Base-by-base conservation (phyloP, 768 basidiomycete species). In the Tylopilus balloui region DNA sequence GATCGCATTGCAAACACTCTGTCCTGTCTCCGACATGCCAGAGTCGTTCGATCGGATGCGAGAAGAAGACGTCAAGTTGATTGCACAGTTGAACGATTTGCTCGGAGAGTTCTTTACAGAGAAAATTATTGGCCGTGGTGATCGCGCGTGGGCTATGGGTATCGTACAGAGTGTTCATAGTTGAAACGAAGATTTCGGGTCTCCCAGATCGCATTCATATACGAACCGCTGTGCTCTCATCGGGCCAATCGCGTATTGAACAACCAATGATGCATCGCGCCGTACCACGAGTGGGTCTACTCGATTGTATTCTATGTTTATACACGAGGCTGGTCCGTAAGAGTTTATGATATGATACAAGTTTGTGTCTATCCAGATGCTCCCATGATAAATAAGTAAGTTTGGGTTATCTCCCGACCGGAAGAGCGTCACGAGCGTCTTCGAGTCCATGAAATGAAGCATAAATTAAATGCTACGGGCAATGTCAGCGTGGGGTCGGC, bases 101-200 rank as follows among this genome's bases (percentile, higher is more conserved):
- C 54, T 91, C 10, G 88, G 88, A 13, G 75, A 76, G 24, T 78
- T 77, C 50, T 87, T 90, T 55, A 77, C 83, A 0, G 72, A 76
- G 39, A 71, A 71, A 38, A 62, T 90, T 15, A 44, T 67, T 29
- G 40, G 42, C 32, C 67, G 70, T 2, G 72, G 69, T 27, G 88
- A 90, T 62, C 75, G 77, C 10, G 69, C 69, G 3, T 89, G 88
- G 88, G 82, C 84, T 6, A 64, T 73, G 53, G 78, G 79, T 21
- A 73, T 88, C 20, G 61, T 86, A 12, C 61, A 62, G 25, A 67
- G 63, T 20, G 43, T 67, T 20, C 54, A 56, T 41, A 54, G 53
- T 36, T 59, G 54, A 34, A 19, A 35, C 15, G 36, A 37, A 34
- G 15, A 9, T 10, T 15, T 23, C 2, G 32, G 14, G 25, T 10